Evolutionary conservation across 495 filamentous ascomycete species (phyloP), one percentile per base, ranked within the genome.

Genomic region (Neurospora intermedia): DNA sequence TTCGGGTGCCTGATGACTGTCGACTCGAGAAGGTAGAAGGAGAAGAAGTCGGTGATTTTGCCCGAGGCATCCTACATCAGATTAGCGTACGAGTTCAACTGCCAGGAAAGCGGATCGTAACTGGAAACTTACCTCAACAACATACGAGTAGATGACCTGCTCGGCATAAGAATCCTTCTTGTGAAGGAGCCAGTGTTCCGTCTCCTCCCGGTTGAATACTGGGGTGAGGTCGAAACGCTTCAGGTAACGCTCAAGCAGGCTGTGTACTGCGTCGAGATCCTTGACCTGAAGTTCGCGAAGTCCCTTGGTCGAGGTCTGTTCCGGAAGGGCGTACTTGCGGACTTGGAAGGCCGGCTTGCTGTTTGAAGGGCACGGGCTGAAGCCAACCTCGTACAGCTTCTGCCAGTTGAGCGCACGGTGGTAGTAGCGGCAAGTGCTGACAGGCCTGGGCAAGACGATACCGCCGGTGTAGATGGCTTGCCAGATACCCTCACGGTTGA

Each of bases 381-480:
- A 99, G 35, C 93, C 93, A 43, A 95, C 91, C 74, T 97, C 94
- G 81, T 94, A 93, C 20, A 98, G 87, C 84, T 99, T 98, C 80
- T 92, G 84, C 96, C 96, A 99, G 82, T 99, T 90, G 71, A 99
- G 81, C 16, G 92, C 89, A 70, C 96, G 92, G 80, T 99, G 96
- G 79, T 91, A 98, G 85, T 98, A 99, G 69, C 95, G 88, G 81
- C 93, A 97, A 15, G 94, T 97, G 82, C 90, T 92, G 48, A 98
- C 87, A 3, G 96, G 96, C 40, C 89, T 95, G 8, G 96, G 96
- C 3, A 99, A 86, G 40, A 98, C 89, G 27, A 95, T 88, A 45
- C 96, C 96, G 38, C 89, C 96, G 2, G 96, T 99, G 82, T 97
- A 97, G 77, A 98, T 93, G 43, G 95, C 96, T 81, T 98, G 95